Evolutionary conservation across 305 asterid species (phyloP).

Genomic region (Fraxinus sp.): DNA sequence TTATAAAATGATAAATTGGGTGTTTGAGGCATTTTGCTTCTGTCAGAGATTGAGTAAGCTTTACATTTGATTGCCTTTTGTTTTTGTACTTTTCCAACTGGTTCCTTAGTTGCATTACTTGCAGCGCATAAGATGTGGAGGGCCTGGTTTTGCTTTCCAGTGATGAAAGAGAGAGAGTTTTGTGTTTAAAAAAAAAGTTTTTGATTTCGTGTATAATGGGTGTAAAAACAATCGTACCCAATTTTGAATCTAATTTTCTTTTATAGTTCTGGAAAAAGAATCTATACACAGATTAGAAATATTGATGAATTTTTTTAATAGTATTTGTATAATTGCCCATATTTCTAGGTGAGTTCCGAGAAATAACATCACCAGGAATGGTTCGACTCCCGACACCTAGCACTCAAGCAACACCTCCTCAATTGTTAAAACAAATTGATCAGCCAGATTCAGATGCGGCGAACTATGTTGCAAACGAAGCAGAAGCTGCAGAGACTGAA

Average conservation of each 20-base stretch:
- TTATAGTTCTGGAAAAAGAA: neutral
- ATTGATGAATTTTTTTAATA: neutral
- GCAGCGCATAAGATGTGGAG: neutral
- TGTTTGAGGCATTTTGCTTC: neutral
- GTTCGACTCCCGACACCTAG: constrained; percentile 43
- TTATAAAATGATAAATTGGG: neutral
- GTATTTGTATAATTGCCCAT: constrained; percentile 12
- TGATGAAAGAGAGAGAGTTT: neutral
- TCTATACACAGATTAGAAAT: neutral
- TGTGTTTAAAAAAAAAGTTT: neutral
- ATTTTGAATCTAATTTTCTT: neutral
- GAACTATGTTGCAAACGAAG: constrained; percentile 35
- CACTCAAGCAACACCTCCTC: constrained; percentile 53
- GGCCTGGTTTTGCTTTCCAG: neutral
- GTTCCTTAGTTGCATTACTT: neutral
- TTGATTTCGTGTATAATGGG: neutral
- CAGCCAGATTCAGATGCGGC: constrained; percentile 37
- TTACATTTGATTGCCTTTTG: neutral
- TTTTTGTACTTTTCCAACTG: neutral
- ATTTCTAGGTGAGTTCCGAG: constrained; percentile 56
- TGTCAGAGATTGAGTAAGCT: neutral
- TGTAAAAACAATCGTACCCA: neutral
- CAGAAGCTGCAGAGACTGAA: constrained; percentile 44
- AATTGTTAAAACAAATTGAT: constrained; percentile 43
- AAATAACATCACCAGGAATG: constrained; percentile 45